phyloP scores from a whole-genome alignment of 345 rosid species.

The Linum tenue region DNA sequence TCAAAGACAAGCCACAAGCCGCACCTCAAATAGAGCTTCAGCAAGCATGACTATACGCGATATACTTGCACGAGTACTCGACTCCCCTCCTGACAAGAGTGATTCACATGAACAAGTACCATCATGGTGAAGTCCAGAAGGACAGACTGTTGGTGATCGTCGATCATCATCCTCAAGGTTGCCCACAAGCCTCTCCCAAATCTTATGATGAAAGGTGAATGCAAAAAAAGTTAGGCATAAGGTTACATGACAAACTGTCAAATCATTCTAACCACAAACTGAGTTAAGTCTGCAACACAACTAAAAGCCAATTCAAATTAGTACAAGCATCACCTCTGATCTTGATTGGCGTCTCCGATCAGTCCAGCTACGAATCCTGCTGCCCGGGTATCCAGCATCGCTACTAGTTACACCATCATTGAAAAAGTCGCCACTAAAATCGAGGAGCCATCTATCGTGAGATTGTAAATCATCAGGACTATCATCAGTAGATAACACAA shows the following conservation, averaged over 20 bases:
- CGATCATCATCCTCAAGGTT: slow-evolving; percentile 35
- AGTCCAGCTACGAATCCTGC: slow-evolving; percentile 41
- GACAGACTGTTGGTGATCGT: slow-evolving; percentile 31
- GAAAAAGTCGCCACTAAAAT: slow-evolving; percentile 33
- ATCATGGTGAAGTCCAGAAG: slow-evolving; percentile 54
- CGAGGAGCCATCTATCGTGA: slow-evolving; percentile 51
- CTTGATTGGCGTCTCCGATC: slow-evolving; percentile 43
- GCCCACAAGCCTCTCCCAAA: slow-evolving; percentile 54
- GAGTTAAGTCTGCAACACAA: neutral
- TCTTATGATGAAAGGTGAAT: slow-evolving; percentile 22
- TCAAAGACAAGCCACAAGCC: slow-evolving; percentile 5
- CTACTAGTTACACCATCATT: slow-evolving; percentile 26
- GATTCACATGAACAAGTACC: slow-evolving; percentile 61
- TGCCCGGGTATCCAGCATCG: slow-evolving; percentile 37
- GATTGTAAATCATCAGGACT: slow-evolving; percentile 31
- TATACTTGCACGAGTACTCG: slow-evolving; percentile 48
- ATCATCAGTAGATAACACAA: slow-evolving; percentile 36
- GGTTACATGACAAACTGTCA: neutral
- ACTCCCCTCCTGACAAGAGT: slow-evolving; percentile 31
- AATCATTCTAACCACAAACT: neutral
- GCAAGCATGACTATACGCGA: slow-evolving; percentile 74
- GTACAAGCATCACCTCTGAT: slow-evolving; percentile 41
- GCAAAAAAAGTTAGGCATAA: slow-evolving; percentile 5
- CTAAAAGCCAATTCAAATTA: no score
- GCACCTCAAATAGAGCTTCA: slow-evolving; percentile 75